Base-by-base conservation (phyloP, 192 early-diverging fungal genomes). In the Gamsiella multidivaricata region DNA sequence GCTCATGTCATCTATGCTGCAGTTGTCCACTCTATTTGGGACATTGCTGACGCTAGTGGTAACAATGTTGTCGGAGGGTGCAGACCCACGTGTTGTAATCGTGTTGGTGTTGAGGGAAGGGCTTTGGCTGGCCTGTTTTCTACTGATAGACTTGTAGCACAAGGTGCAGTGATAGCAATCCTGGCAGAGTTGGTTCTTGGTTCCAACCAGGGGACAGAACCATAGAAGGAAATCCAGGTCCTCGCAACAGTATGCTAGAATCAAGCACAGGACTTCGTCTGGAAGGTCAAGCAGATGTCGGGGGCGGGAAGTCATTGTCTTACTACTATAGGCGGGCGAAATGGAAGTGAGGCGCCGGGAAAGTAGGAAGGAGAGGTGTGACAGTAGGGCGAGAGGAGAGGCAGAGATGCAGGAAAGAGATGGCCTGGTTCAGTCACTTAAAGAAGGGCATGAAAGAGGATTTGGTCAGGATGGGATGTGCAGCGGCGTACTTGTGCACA, bases 221-320 rank as follows among this genome's bases (percentile, higher is more conserved):
- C 61, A 65, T 9, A 73, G 47, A 1, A 73, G 37, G 52, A 55
- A 55, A 49, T 70, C 69, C 29, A 70, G 36, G 31, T 70, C 42
- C 25, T 61, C 28, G 32, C 58, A 61, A 18, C 69, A 70, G 49
- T 70, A 70, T 37, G 34, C 42, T 8, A 70, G 23, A 41, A 70
- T 70, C 39, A 61, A 52, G 14, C 49, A 54, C 5, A 70, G 22
- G 36, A 70, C 55, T 53, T 70, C 69, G 36, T 70, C 69, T 12
- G 69, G 69, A 0, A 70, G 52, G 42, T 70, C 69, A 8, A 61
- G 58, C 9, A 70, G 69, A n/a, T 70, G 54, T 39, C 68, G 66
- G 28, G 56, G 37, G 15, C 39, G 49, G 23, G 26, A 23, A 20
- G 39, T 23, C 39, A 45, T 66, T 54, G 49, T 32, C 28, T 32